phyloP scores from a whole-genome alignment of 352 stramenopile genomes.

The Phytophthora lateralis region DNA sequence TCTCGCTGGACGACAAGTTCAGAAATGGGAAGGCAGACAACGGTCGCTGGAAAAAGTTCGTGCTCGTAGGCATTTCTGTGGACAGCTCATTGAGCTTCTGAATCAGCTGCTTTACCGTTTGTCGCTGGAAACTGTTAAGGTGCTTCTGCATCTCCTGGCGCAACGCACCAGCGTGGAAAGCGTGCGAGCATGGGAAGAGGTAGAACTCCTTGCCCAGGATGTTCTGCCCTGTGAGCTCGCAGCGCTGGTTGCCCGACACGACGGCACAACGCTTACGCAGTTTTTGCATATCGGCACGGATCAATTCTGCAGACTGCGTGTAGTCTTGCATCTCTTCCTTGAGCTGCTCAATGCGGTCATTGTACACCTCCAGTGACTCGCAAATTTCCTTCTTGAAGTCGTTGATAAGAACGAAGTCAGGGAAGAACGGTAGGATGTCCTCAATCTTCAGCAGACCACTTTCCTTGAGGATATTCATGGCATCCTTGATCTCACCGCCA shows the following conservation, averaged over 20 bases:
- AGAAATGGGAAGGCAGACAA: constrained; percentile 64
- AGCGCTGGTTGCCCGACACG: constrained; percentile 89
- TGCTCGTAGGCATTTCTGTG: constrained; percentile 68
- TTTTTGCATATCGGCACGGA: constrained; percentile 90
- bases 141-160: constrained; percentile 91
- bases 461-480: constrained; percentile 88
- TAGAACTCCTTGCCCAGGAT: constrained; percentile 94
- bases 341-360: constrained; percentile 91
- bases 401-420: constrained; percentile 95
- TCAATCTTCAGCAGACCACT: constrained; percentile 92
- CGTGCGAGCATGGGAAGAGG: constrained; percentile 94
- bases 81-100: constrained; percentile 89
- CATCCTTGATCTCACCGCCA: constrained; percentile 83
- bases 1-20: constrained; percentile 73
- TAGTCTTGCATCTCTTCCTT: constrained; percentile 95
- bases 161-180: constrained; percentile 92
- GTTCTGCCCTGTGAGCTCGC: constrained; percentile 89
- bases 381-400: constrained; percentile 96
- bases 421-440: constrained; percentile 95
- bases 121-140: constrained; percentile 86
- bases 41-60: constrained; percentile 80
- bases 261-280: constrained; percentile 86
- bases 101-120: constrained; percentile 91
- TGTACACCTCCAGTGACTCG: constrained; percentile 91
- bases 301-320: constrained; percentile 89